Evolutionary conservation across 805 yeast genomes (phyloP), one percentile per base, ranked within the genome.

Genomic region (Blastobotrys terrestris): DNA sequence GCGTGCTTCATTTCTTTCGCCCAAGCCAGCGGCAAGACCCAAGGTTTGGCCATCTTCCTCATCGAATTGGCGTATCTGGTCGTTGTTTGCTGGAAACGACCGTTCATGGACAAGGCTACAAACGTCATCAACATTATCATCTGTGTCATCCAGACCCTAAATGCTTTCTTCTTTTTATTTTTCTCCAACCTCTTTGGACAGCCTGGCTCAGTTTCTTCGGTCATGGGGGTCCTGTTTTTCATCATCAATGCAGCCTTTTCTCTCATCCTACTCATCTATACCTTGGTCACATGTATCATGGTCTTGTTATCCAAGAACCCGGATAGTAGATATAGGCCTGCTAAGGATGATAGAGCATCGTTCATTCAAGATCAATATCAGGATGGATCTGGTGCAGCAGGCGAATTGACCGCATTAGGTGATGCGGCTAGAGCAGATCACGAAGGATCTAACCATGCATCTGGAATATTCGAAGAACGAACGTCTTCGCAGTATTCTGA

Each of bases 181-280:
- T 91, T 89, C 66, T 87, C 96, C 2, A 84, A 85, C 63, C 72
- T 91, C 57, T 89, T 87, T 70, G 83, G 84, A 49, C 96, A 90
- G 71, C 83, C 88, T 6, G 83, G 82, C 18, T 78, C 80, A 6
- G 97, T 87, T 11, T 74, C 83, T 13, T 84, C 96, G 1, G 80
- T 91, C 52, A 87, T 91, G 96, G 97, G 95, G 0, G 85, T 95
- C 81, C 76, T 91, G 1, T 91, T 87, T 71, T 91, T 91, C 67
- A 77, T 91, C 53, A 68, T 91, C 67, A 91, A 91, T 67, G 97
- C 97, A 4, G 95, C 92, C 3, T 90, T 87, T 64, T 81, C 96
- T 6, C 75, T 87, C 58, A 75, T 88, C 50, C 73, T 91, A 60
- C 76, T 91, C 66, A 59, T 90, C 39, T 69, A 84, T 72, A 84